Conservation (phyloP, 2,329 filamentous ascomycete genomes). For the Trichoderma polysporum region DNA sequence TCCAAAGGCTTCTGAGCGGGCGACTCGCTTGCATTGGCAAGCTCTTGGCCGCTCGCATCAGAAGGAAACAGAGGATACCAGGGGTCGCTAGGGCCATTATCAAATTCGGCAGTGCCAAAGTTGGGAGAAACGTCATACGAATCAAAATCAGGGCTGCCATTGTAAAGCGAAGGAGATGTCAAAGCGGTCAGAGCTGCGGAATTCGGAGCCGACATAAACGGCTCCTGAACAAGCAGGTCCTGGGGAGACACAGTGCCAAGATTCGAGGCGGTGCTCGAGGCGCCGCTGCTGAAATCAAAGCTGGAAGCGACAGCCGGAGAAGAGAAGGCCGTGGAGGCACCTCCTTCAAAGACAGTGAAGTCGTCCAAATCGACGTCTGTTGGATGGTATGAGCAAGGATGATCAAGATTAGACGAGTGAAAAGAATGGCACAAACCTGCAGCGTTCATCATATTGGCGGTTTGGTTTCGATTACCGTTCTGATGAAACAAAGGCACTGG, state of each 20-base stretch:
- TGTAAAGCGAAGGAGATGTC: slow-evolving; percentile 78
- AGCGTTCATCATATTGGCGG: slow-evolving; percentile 47
- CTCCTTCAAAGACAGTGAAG: slow-evolving; percentile 56
- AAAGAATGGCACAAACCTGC: slow-evolving; percentile 35
- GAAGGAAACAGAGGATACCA: slow-evolving; percentile 77
- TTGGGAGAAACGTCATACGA: slow-evolving; percentile 77
- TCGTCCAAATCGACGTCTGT: slow-evolving; percentile 57
- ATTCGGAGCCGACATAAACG: slow-evolving; percentile 73
- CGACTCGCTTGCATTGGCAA: slow-evolving; percentile 40
- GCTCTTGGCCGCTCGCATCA: slow-evolving; percentile 34
- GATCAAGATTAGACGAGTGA: background rate
- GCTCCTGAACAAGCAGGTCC: slow-evolving; percentile 71
- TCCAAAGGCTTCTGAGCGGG: slow-evolving; percentile 49
- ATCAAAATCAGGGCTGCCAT: slow-evolving; percentile 75
- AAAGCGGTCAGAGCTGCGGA: slow-evolving; percentile 79
- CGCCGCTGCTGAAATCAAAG: slow-evolving; percentile 52
- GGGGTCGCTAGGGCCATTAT: slow-evolving; percentile 48
- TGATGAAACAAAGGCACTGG: slow-evolving; percentile 72
- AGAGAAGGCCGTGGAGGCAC: slow-evolving; percentile 51
- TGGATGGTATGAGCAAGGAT: slow-evolving; percentile 30
- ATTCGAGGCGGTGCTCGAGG: slow-evolving; percentile 52
- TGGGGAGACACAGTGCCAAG: slow-evolving; percentile 78
- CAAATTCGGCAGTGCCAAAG: slow-evolving; percentile 62
- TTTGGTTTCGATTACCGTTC: slow-evolving; percentile 52
- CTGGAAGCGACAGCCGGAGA: slow-evolving; percentile 52